Evolutionary conservation across 306 rosid species (phyloP).

Genomic region (Lathyrus aphaca): DNA sequence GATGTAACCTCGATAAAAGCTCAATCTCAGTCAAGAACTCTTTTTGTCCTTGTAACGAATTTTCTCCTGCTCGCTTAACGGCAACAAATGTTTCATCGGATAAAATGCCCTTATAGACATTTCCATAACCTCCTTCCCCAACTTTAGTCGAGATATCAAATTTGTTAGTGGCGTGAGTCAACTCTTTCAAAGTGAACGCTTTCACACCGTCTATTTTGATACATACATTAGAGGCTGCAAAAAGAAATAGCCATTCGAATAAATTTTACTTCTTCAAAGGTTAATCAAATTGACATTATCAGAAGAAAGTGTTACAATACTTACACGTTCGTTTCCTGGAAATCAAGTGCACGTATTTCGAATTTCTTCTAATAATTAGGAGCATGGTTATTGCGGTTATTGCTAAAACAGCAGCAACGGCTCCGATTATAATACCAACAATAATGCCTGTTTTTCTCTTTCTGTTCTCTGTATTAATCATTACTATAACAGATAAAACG

Average conservation of each 20-base stretch:
- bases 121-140: slow-evolving; percentile 98
- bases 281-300: slow-evolving; percentile 17
- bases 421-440: slow-evolving; percentile 55
- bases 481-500: slow-evolving; percentile 43
- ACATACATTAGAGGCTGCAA: slow-evolving; percentile 64
- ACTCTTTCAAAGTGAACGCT: slow-evolving; percentile 69
- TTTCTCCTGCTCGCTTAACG: slow-evolving; percentile 82
- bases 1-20: slow-evolving; percentile 86
- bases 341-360: slow-evolving; percentile 38
- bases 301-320: slow-evolving; percentile 38
- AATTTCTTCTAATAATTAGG: slow-evolving; percentile 48
- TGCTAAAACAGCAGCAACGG: slow-evolving; percentile 46
- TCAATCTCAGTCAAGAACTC: slow-evolving; percentile 94
- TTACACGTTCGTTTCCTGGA: slow-evolving; percentile 63
- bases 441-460: slow-evolving; percentile 44
- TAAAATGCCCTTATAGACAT: slow-evolving; percentile 81
- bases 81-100: slow-evolving; percentile 68
- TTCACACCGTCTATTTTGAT: slow-evolving; percentile 80
- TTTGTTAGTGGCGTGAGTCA: slow-evolving; percentile 68
- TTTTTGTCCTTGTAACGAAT: slow-evolving; percentile 87
- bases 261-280: slow-evolving; percentile 27
- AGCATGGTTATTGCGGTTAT: slow-evolving; percentile 52
- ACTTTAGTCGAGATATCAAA: slow-evolving; percentile 62
- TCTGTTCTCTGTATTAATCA: slow-evolving; percentile 23
- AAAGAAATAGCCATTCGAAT: slow-evolving; percentile 28